These are phyloP conservation scores for Ilex asprella DNA, from an alignment of 257 asterid species.

Conservation along the genomic window DNA sequence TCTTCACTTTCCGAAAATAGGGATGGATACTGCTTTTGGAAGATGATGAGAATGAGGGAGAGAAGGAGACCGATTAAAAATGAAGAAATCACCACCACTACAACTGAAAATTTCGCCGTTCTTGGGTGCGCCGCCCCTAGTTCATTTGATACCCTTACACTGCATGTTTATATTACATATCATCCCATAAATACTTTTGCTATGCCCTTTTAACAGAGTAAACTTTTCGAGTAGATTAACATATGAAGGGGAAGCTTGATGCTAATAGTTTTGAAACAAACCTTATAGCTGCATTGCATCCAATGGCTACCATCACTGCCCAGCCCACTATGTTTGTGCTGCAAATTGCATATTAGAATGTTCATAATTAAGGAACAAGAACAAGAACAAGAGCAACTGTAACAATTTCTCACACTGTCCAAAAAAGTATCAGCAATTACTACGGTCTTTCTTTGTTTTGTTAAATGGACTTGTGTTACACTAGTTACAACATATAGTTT, in stretches of 20 bases:
- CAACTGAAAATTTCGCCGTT: conserved; percentile 38
- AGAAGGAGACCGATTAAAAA: conserved; percentile 25
- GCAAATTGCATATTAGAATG: conserved; percentile 10
- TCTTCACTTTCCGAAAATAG: conserved; percentile 23
- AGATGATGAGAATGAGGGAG: conserved; percentile 10
- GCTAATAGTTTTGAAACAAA: not conserved
- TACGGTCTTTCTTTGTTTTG: no score
- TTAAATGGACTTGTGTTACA: no score
- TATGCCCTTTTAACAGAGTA: not conserved
- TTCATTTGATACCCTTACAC: conserved; percentile 57
- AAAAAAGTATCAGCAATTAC: no score
- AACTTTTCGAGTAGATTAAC: not conserved
- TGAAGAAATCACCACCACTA: conserved; percentile 33
- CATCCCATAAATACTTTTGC: not conserved
- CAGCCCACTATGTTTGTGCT: conserved; percentile 30
- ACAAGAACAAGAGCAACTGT: no score
- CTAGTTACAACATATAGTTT: no score
- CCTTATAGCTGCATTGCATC: conserved; percentile 43
- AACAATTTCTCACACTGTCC: no score
- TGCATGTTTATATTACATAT: conserved; percentile 1
- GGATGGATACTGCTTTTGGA: conserved; percentile 29
- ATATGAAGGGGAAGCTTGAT: no score
- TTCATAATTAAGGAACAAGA: no score
- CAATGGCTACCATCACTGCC: conserved; percentile 25
- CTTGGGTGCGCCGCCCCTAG: conserved; percentile 51